A percentile compares a stretch with the other conserved stretches of the same genome.
These are phyloP conservation scores for Cantharellus anzutake DNA, from an alignment of 768 basidiomycete species.

Conservation along the genomic window DNA sequence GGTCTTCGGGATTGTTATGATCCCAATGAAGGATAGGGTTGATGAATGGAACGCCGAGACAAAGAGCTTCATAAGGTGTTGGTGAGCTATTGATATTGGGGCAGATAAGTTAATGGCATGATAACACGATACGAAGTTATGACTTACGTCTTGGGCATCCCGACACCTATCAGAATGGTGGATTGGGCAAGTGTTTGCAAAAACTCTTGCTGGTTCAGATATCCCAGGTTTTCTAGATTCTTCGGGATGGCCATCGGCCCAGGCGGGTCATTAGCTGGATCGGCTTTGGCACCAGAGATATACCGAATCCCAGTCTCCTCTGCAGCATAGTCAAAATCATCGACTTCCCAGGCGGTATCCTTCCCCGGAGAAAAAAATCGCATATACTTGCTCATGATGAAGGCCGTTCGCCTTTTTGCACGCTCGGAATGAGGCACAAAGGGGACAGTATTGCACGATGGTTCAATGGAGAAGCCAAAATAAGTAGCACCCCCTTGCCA, in stretches of 20 bases:
- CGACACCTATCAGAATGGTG: constrained; percentile 7
- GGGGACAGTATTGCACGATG: not conserved
- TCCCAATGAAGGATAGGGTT: constrained; percentile 13
- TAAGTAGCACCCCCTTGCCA: not conserved
- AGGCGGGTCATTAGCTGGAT: not conserved
- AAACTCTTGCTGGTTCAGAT: not conserved
- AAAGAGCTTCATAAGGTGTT: constrained; percentile 9
- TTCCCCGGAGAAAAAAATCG: not conserved
- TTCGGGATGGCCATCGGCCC: not conserved
- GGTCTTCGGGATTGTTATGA: constrained; percentile 11
- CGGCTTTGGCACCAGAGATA: not conserved
- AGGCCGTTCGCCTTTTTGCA: not conserved
- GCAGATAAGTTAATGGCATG: too few species aligned
- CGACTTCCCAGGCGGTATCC: not conserved
- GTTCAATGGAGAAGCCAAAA: constrained; percentile 2
- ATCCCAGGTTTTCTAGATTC: not conserved
- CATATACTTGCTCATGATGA: constrained; percentile 2
- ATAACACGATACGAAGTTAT: too few species aligned
- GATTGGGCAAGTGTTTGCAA: constrained; percentile 1
- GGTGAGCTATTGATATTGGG: not conserved
- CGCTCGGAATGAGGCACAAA: not conserved
- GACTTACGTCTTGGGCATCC: constrained; percentile 2
- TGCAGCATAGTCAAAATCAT: not conserved
- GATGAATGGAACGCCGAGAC: constrained; percentile 15
- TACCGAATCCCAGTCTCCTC: not conserved